phyloP scores from a whole-genome alignment of 2,329 filamentous ascomycete genomes.

The Microdochium paspali region DNA sequence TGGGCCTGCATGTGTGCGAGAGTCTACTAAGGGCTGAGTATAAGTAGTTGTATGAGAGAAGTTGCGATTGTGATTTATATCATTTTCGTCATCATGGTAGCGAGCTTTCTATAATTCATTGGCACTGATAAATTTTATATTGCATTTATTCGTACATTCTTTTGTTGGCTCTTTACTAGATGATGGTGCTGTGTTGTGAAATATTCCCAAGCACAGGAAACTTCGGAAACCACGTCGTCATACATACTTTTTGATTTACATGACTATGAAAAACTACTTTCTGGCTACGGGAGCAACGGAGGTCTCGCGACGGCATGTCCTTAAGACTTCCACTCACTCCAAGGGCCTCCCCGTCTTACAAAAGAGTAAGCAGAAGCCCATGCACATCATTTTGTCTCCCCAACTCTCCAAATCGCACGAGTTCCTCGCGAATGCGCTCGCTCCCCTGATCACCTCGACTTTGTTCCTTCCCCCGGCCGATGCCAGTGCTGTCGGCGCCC shows the following conservation, averaged over 20 bases:
- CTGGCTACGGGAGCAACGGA: not conserved
- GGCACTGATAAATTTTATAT: not conserved
- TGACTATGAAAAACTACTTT: too few species aligned
- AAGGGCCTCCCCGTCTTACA: not conserved
- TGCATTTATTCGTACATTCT: too few species aligned
- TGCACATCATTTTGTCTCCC: constrained; percentile 10
- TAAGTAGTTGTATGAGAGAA: not conserved
- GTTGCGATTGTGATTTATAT: not conserved
- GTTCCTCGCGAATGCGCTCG: constrained; percentile 5
- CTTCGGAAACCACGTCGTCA: not conserved
- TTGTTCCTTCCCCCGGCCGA: not conserved
- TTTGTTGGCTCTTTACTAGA: too few species aligned
- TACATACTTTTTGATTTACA: too few species aligned
- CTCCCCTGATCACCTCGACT: not conserved
- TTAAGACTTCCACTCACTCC: not conserved
- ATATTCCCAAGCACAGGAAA: not conserved
- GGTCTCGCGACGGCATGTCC: not conserved
- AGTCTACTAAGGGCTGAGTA: not conserved
- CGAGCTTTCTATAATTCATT: not conserved
- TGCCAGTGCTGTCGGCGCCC: not conserved
- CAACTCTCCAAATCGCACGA: constrained; percentile 12
- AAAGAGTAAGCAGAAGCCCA: constrained; percentile 16
- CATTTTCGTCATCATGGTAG: not conserved
- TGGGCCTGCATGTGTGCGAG: not conserved
- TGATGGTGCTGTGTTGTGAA: not conserved